Conservation (phyloP, 441 rosid genomes). For the Pelargonium myrrhifolium region DNA sequence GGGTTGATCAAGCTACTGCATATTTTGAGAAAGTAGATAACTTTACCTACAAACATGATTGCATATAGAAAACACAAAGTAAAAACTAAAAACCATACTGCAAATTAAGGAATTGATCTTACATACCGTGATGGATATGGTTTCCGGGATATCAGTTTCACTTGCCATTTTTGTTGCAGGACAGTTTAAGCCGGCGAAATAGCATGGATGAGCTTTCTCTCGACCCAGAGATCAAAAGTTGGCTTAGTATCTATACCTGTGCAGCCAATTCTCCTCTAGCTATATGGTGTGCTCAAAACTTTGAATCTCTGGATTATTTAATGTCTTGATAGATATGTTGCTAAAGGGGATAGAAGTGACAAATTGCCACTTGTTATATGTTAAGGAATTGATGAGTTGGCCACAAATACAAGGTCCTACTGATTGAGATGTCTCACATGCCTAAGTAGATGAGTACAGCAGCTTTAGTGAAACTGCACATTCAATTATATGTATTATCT, state of each 20-base stretch:
- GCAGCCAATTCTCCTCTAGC: constrained; percentile 19
- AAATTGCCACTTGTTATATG: constrained; percentile 38
- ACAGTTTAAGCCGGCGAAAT: constrained; percentile 10
- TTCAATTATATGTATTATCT: constrained; percentile 14
- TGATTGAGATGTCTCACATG: constrained; percentile 30
- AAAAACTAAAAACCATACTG: constrained; percentile 14
- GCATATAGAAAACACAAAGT: constrained; percentile 2
- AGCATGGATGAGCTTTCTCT: constrained; percentile 9
- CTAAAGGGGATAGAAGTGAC: constrained; percentile 39
- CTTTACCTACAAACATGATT: not conserved
- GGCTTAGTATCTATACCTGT: not conserved
- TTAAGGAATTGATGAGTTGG: constrained; percentile 44
- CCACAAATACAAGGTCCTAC: constrained; percentile 35
- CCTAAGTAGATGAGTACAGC: constrained; percentile 15
- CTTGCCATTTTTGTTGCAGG: constrained; percentile 49
- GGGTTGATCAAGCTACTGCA: not conserved
- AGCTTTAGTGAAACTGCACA: constrained; percentile 13
- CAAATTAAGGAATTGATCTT: constrained; percentile 1
- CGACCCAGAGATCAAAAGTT: constrained; percentile 18
- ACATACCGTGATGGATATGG: constrained; percentile 36
- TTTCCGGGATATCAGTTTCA: constrained; percentile 41
- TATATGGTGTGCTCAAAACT: constrained; percentile 12
- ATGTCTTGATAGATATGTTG: constrained; percentile 24
- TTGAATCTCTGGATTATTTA: constrained; percentile 25
- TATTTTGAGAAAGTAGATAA: not conserved